phyloP scores from a whole-genome alignment of 352 stramenopile species.

The Pythium graminicola region DNA sequence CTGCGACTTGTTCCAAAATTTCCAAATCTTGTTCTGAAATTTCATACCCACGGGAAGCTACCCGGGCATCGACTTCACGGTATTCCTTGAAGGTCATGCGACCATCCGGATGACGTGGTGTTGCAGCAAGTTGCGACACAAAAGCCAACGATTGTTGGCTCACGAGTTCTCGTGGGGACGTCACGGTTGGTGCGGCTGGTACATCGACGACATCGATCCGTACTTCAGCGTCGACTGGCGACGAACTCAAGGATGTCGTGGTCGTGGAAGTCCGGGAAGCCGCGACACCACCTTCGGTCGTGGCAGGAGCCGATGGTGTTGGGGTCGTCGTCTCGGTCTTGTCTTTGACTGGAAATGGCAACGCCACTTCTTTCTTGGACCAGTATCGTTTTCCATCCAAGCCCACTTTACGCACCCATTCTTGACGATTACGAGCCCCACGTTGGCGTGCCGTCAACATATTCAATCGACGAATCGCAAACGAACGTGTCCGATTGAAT shows the following conservation, averaged over 20 bases:
- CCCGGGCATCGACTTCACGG: constrained; percentile 69
- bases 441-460: constrained; percentile 81
- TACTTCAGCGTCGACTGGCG: constrained; percentile 12
- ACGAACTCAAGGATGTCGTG: constrained; percentile 16
- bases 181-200: neutral
- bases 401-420: constrained; percentile 80
- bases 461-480: constrained; percentile 82
- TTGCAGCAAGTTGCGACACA: constrained; percentile 80
- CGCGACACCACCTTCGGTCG: neutral
- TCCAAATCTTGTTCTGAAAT: constrained; percentile 84
- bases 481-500: constrained; percentile 83
- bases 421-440: constrained; percentile 64
- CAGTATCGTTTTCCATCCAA: constrained; percentile 80
- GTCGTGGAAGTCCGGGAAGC: constrained; percentile 4
- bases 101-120: constrained; percentile 67
- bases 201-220: constrained; percentile 17
- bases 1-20: constrained; percentile 79
- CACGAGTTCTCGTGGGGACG: constrained; percentile 48
- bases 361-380: constrained; percentile 61
- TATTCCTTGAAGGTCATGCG: constrained; percentile 88
- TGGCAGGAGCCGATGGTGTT: no score
- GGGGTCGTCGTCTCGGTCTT: neutral
- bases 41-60: constrained; percentile 81
- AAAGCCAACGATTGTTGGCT: constrained; percentile 79
- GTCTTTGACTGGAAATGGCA: constrained; percentile 24